Percentiles rank a stretch among this genome's conserved stretches.
Evolutionary conservation across 371 early-diverging fungal species (phyloP).

Genomic region (Syncephalastrum racemosum): DNA sequence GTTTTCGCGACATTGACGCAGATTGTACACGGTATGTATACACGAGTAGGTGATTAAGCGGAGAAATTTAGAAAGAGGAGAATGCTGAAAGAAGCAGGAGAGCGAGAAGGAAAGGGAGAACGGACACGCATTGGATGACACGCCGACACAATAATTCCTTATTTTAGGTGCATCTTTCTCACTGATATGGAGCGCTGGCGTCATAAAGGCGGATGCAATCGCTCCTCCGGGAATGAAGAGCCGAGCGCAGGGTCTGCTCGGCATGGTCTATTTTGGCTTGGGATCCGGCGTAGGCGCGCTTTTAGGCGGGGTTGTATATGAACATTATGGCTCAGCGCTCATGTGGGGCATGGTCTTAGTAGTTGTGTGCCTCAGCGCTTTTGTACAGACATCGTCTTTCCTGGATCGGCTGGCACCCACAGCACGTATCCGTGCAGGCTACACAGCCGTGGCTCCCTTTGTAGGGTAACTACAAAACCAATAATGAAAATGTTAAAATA

Average conservation of each 20-base stretch:
- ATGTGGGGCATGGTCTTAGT: conserved; percentile 27
- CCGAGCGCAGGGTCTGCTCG: conserved; percentile 35
- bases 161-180: conserved; percentile 22
- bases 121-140: neutral
- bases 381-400: conserved; percentile 11
- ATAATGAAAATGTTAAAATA: no score
- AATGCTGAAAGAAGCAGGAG: no score
- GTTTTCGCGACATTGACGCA: conserved; percentile 28
- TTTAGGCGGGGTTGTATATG: conserved; percentile 28
- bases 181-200: conserved; percentile 36
- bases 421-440: neutral
- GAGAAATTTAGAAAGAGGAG: no score
- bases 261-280: conserved; percentile 33
- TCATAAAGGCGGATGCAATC: conserved; percentile 32
- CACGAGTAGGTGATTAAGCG: no score
- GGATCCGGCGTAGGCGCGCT: conserved; percentile 33
- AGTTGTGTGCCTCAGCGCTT: conserved; percentile 17
- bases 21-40: conserved; percentile 26
- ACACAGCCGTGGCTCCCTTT: conserved; percentile 6
- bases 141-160: neutral
- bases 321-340: conserved; percentile 18
- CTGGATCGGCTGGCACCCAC: no score
- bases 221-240: conserved; percentile 25
- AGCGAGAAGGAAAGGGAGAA: no score
- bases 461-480: no score